Evolutionary conservation across 2,329 filamentous ascomycete species (phyloP), one percentile per base, ranked within the genome.

Genomic region (Xylariales sp.): DNA sequence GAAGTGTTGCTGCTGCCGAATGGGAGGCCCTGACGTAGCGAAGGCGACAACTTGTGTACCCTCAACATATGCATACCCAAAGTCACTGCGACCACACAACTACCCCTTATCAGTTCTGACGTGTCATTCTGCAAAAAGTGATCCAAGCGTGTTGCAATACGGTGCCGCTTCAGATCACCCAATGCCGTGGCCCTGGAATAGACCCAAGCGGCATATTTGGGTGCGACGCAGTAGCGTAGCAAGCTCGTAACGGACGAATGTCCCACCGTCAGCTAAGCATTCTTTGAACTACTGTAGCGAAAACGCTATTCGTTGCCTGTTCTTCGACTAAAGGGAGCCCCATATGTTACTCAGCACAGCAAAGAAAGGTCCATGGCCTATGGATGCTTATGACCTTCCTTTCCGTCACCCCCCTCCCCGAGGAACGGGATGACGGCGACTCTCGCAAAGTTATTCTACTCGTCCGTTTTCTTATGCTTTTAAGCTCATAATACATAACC

Each of bases 121-220:
- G 67, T 71, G 69, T 64, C 61, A 60, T 67, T 58, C 53, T 52
- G 54, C 61, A 49, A 55, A 60, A 62, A 62, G 46, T 23, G 45
- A 61, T 39, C 46, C 43, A 54, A 41, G 65, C 48, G 57, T 46
- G 14, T 14, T 56, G 12, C 43, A 32, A 55, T 65, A 64, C 54
- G 55, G 58, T 60, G 64, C 53, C 56, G 59, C 68, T 58, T 57
- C 49, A 58, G 65, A 67, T 68, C 64, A 55, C 69, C 69, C 69
- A 71, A 70, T 70, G 62, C 69, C 69, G 60, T 69, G 69, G 69
- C 64, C 55, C 62, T 63, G 69, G 69, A 68, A 70, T 66, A 45
- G 65, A 30, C 55, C 62, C 32, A 60, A 65, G 43, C 60, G 56
- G 62, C 46, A 50, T 53, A 36, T 59, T 54, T 64, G 56, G 57